Evolutionary conservation across 148 eudicot species (phyloP).

Genomic region (Silene uniflora): DNA sequence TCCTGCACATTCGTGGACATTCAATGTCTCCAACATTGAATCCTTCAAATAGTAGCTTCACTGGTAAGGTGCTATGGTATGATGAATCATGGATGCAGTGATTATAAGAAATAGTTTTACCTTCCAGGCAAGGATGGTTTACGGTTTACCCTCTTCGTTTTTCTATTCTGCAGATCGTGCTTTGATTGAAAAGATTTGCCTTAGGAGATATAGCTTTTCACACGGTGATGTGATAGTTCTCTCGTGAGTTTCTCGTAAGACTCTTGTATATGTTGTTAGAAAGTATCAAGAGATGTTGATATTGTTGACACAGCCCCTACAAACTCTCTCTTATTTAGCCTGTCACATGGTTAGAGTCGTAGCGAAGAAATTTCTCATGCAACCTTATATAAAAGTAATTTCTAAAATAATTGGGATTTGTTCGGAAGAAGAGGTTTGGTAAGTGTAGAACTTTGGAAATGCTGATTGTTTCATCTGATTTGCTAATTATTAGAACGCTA

Average conservation of each 20-base stretch:
- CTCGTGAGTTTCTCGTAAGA: conserved; percentile 42
- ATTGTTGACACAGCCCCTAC: neutral
- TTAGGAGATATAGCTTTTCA: conserved; percentile 65
- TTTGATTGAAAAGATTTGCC: conserved; percentile 84
- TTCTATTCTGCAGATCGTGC: conserved; percentile 56
- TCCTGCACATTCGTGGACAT: conserved; percentile 49
- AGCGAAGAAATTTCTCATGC: neutral
- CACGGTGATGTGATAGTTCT: conserved; percentile 85
- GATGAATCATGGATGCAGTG: neutral
- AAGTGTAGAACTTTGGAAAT: neutral
- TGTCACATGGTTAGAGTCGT: neutral
- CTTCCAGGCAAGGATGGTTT: neutral
- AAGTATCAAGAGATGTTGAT: conserved; percentile 10
- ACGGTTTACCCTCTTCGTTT: conserved; percentile 4
- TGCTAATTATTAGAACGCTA: neutral
- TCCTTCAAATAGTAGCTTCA: conserved; percentile 41
- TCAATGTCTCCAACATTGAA: conserved; percentile 97
- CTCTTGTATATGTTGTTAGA: conserved; percentile 2
- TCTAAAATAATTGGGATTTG: neutral
- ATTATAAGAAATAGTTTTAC: neutral
- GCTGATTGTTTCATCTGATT: neutral
- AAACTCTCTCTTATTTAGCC: neutral
- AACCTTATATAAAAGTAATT: neutral
- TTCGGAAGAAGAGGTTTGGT: neutral
- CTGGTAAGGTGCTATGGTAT: conserved; percentile 35